These are phyloP conservation scores for Fonsecaea erecta DNA, from an alignment of 2,329 filamentous ascomycete species.

Conservation along the genomic window DNA sequence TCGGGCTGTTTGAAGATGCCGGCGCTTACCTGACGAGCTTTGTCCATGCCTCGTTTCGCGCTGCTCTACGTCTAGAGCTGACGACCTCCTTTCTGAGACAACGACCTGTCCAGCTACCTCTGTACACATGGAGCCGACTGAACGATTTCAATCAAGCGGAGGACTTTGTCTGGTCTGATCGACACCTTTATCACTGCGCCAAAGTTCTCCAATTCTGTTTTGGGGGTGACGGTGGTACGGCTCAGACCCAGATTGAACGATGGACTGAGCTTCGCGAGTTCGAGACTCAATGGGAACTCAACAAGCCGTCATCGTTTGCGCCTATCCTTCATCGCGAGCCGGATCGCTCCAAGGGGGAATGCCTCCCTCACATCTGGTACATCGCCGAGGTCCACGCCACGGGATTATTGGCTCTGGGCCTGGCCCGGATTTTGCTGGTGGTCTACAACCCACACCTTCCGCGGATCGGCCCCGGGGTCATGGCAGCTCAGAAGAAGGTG, in stretches of 20 bases:
- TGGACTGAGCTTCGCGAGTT: constrained; percentile 37
- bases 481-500: constrained; percentile 24
- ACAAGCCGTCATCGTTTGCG: constrained; percentile 35
- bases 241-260: constrained; percentile 21
- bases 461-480: constrained; percentile 36
- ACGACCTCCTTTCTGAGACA: constrained; percentile 35
- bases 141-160: constrained; percentile 35
- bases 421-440: constrained; percentile 39
- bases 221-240: constrained; percentile 34
- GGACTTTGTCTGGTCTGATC: constrained; percentile 51
- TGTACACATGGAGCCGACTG: constrained; percentile 36
- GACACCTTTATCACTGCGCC: constrained; percentile 66
- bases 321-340: constrained; percentile 37
- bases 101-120: constrained; percentile 29
- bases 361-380: constrained; percentile 40
- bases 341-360: constrained; percentile 31
- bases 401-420: constrained; percentile 36
- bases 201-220: constrained; percentile 69
- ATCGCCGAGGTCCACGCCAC: constrained; percentile 38
- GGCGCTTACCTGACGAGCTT: constrained; percentile 35
- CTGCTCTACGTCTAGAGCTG: constrained; percentile 36
- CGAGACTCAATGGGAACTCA: constrained; percentile 35
- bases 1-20: constrained; percentile 23
- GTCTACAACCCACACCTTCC: constrained; percentile 40
- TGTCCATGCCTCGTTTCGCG: constrained; percentile 35